Evolutionary conservation across 2,329 filamentous ascomycete species (phyloP), one percentile per base, ranked within the genome.

Genomic region (Plenodomus biglobosus): DNA sequence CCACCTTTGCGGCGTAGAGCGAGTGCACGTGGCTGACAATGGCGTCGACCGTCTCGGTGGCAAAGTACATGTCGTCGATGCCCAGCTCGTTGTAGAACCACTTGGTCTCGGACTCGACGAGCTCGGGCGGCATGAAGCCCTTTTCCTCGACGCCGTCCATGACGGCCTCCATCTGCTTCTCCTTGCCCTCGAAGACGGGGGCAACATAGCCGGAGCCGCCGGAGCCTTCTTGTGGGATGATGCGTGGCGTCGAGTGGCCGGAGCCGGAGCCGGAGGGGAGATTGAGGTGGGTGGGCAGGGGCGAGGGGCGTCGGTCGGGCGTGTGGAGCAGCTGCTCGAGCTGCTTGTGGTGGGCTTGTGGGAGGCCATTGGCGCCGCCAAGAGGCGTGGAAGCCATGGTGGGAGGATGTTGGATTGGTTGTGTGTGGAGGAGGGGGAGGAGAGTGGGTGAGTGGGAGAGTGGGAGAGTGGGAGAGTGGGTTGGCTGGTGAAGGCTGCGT

Each of bases 81-180:
- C 94, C 94, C 19, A 99, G 84, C 73, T 95, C 88, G 71, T 94
- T 89, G 79, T 99, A 99, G 79, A 99, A 99, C 92, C 94, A 99
- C 51, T 84, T 81, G 42, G 92, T 89, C 75, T 99, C 92, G 20
- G 85, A 81, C 55, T 95, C 88, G 55, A 96, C 82, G 58, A 95
- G 88, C 43, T 87, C 80, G 48, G 83, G 80, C 1, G 94, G 94
- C 53, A 99, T 89, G 82, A 95, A 96, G 51, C 86, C 88, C 67
- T 86, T 88, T 57, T 86, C 82, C 66, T 84, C 80, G 61, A 96
- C 85, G 67, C 86, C 78, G 58, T 87, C 85, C 84, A 90, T 91
- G 69, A 96, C 92, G 38, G 66, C 78, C 69, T 88, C 83, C 85
- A 96, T 95, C 79, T 99, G 94, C 70, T 90, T 85, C 57, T 85